Evolutionary conservation across 768 basidiomycete genomes (phyloP).

Genomic region (Tephrocybe sp.): DNA sequence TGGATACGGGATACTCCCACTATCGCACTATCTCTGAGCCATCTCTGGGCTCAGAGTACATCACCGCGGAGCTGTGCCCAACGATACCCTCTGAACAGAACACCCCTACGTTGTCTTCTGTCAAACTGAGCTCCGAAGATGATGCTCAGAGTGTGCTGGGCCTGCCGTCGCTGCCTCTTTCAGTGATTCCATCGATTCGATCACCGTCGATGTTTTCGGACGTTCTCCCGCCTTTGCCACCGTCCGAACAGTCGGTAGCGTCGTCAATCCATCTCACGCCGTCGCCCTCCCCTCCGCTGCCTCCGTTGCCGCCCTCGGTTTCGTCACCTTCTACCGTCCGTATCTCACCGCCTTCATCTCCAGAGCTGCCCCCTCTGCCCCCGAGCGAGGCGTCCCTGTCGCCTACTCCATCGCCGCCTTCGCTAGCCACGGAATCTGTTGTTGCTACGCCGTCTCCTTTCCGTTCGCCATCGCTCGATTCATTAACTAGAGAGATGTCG

Average conservation of each 20-base stretch:
- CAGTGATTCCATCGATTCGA: slow-evolving; percentile 14
- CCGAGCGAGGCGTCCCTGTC: slow-evolving; percentile 20
- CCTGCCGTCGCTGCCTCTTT: slow-evolving; percentile 14
- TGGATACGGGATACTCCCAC: slow-evolving; percentile 23
- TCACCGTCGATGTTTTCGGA: slow-evolving; percentile 16
- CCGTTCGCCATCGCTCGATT: slow-evolving; percentile 20
- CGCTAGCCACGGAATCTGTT: slow-evolving; percentile 20
- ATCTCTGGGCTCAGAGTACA: slow-evolving; percentile 38
- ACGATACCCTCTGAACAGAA: slow-evolving; percentile 43
- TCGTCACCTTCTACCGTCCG: not conserved
- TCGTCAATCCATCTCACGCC: slow-evolving; percentile 19
- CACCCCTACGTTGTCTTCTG: slow-evolving; percentile 40
- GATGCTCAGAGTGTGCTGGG: slow-evolving; percentile 20
- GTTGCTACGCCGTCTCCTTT: slow-evolving; percentile 34
- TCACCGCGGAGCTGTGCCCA: slow-evolving; percentile 47
- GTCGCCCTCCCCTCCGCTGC: slow-evolving; percentile 11
- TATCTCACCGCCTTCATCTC: slow-evolving; percentile 17
- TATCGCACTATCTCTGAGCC: slow-evolving; percentile 31
- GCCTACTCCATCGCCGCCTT: slow-evolving; percentile 4
- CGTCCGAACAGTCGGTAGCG: slow-evolving; percentile 24
- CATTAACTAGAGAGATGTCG: slow-evolving; percentile 11
- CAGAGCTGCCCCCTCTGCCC: slow-evolving; percentile 25
- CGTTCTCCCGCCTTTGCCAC: slow-evolving; percentile 15
- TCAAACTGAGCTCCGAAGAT: slow-evolving; percentile 31
- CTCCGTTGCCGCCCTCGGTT: slow-evolving; percentile 14